Base-by-base conservation (phyloP, 208 protist species). In the Tritrichomonas musculus region DNA sequence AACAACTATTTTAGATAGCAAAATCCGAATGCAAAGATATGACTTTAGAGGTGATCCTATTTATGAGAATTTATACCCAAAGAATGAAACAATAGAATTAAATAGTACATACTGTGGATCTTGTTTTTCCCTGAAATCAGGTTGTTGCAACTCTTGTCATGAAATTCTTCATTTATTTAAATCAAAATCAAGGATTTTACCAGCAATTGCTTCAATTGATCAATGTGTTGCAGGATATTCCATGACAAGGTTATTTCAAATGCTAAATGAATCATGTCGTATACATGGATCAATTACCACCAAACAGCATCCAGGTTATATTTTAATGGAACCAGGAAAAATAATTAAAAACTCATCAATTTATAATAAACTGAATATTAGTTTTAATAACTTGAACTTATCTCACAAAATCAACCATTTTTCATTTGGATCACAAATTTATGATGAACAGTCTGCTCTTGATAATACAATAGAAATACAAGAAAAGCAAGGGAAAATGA, bases 111-210 rank as follows among this genome's bases (percentile, higher is more conserved):
- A 88, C 30, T 88, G 77, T 57, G 77, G 77, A 57, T 33, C 20
- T 39, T 88, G 77, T 47, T 88, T 33, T 88, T 44, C 41, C 8
- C 20, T 53, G 47, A 53, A 57, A 30, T 57, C 41, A 53, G 77
- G 77, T 30, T 88, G 77, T 39, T 88, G 77, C 27, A 88, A 88
- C 30, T 57, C 77, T 39, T 88, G 77, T 47, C n/a, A 88, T 57
- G 77, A 88, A 88, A 47, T 88, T 39, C 77, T 13, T 41, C 14
- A 88, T 57, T 25, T 33, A 57, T 88, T 88, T 30, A 88, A 88
- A 57, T 33, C 44, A 4, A 53, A 88, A 39, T 47, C 4, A 20
- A 53, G 27, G 39, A 41, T 30, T 22, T 20, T 57, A 39, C 77
- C 77, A 39, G n/a, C 77, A 36, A 57, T 88, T 20, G 11, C 41